Percentiles rank a stretch among this genome's conserved stretches.
Evolutionary conservation across 2,329 filamentous ascomycete species (phyloP).

Genomic region (Phaeosphaeria sp.): DNA sequence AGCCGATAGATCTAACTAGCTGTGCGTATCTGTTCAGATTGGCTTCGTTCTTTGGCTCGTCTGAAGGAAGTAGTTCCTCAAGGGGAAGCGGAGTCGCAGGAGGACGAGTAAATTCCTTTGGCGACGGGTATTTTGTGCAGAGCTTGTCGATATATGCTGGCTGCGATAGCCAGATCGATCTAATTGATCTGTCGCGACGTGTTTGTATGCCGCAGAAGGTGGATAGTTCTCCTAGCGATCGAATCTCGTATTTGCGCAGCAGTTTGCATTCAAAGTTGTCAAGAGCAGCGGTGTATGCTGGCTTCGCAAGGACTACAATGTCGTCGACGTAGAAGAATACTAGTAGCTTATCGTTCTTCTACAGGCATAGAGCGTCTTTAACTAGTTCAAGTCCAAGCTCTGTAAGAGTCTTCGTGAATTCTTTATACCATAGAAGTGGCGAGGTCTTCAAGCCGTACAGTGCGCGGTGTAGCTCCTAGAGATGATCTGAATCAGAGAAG

Average conservation of each 20-base stretch:
- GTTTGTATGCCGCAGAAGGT: neutral
- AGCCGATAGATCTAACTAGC: slow-evolving; percentile 22
- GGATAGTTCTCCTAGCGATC: neutral
- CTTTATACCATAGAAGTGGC: neutral
- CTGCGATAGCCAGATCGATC: neutral
- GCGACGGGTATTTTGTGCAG: too few species aligned
- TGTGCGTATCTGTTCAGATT: slow-evolving; percentile 11
- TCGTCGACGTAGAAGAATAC: neutral
- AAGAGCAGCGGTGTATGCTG: neutral
- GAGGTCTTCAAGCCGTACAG: neutral
- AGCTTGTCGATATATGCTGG: neutral
- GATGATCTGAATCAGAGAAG: too few species aligned
- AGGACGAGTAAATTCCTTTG: too few species aligned
- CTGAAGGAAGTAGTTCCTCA: slow-evolving; percentile 6
- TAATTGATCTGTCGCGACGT: neutral
- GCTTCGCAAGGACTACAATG: neutral
- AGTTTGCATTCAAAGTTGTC: neutral
- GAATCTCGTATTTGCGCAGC: neutral
- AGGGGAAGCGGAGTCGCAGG: too few species aligned
- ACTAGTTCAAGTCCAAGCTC: neutral
- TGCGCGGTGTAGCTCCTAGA: neutral
- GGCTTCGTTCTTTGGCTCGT: slow-evolving; percentile 10
- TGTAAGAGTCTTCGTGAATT: neutral
- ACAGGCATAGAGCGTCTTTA: neutral
- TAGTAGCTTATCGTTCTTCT: neutral